A percentile compares a stretch with the other conserved stretches of the same genome.
These are phyloP conservation scores for Candida montana DNA, from an alignment of 805 yeast species.

Conservation along the genomic window DNA sequence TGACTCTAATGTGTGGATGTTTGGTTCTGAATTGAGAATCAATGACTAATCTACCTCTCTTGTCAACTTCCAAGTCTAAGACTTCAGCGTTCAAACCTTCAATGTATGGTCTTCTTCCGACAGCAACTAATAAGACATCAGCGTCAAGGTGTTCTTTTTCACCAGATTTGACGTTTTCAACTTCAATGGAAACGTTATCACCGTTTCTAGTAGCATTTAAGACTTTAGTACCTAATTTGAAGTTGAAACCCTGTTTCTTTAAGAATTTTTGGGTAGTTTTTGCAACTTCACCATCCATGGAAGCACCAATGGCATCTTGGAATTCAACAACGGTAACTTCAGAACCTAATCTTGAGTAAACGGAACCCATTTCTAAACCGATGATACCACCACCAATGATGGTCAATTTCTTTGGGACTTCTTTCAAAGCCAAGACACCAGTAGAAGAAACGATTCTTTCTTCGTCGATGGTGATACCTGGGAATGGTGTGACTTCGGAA, in stretches of 20 bases:
- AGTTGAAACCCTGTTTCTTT: constrained; percentile 91
- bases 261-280: constrained; percentile 84
- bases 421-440: constrained; percentile 79
- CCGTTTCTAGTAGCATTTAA: constrained; percentile 82
- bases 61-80: constrained; percentile 85
- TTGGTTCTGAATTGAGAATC: constrained; percentile 92
- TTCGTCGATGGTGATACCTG: constrained; percentile 94
- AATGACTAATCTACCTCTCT: constrained; percentile 88
- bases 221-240: constrained; percentile 91
- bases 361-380: constrained; percentile 99
- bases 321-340: constrained; percentile 94
- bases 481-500: constrained; percentile 97
- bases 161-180: constrained; percentile 85
- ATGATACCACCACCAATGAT: constrained; percentile 99
- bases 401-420: constrained; percentile 86
- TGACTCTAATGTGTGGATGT: constrained; percentile 88
- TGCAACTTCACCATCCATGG: constrained; percentile 96
- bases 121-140: constrained; percentile 92
- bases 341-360: constrained; percentile 90
- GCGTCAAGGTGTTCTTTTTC: constrained; percentile 75
- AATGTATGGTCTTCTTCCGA: constrained; percentile 98
- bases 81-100: constrained; percentile 84
- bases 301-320: constrained; percentile 90
- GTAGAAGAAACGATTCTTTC: constrained; percentile 96
- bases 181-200: constrained; percentile 78